Percentiles rank a stretch among this genome's conserved stretches.
Conservation (phyloP, 306 rosid genomes). For the Arachis stenosperma region DNA sequence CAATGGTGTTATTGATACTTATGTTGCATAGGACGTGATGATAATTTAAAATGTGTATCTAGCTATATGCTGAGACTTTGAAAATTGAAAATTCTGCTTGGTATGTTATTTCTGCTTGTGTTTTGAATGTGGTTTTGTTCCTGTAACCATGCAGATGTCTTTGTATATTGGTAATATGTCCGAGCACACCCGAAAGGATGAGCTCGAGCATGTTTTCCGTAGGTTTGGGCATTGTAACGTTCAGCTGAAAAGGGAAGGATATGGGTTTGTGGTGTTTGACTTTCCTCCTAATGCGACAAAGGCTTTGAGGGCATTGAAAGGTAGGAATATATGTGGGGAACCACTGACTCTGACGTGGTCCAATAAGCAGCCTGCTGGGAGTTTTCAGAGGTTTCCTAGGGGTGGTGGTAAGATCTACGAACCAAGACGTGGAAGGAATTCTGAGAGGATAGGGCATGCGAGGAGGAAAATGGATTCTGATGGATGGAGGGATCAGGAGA, state of each 20-base stretch:
- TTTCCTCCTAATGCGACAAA: slow-evolving; percentile 53
- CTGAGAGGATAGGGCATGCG: slow-evolving; percentile 33
- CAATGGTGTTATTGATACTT: too few relatives aligned
- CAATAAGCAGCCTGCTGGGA: slow-evolving; percentile 56
- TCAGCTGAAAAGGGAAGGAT: slow-evolving; percentile 58
- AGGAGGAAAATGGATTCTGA: slow-evolving; percentile 39
- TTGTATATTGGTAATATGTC: slow-evolving; percentile 63
- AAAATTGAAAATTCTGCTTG: not conserved
- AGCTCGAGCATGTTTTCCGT: slow-evolving; percentile 53
- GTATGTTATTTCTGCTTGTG: not conserved
- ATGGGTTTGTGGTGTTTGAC: slow-evolving; percentile 67
- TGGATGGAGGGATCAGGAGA: slow-evolving; percentile 44
- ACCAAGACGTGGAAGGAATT: slow-evolving; percentile 37
- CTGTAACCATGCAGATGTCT: slow-evolving; percentile 55
- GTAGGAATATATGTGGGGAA: slow-evolving; percentile 63
- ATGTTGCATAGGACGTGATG: not conserved
- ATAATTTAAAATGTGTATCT: not conserved
- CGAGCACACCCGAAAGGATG: slow-evolving; percentile 50
- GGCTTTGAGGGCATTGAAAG: slow-evolving; percentile 63
- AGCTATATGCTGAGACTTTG: not conserved
- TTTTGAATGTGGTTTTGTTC: not conserved
- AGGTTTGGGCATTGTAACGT: slow-evolving; percentile 62
- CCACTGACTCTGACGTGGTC: slow-evolving; percentile 59
- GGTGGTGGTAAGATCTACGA: slow-evolving; percentile 41
- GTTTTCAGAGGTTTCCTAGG: slow-evolving; percentile 42